These are phyloP conservation scores for Firmiana major DNA, from an alignment of 345 rosid genomes.

Conservation along the genomic window DNA sequence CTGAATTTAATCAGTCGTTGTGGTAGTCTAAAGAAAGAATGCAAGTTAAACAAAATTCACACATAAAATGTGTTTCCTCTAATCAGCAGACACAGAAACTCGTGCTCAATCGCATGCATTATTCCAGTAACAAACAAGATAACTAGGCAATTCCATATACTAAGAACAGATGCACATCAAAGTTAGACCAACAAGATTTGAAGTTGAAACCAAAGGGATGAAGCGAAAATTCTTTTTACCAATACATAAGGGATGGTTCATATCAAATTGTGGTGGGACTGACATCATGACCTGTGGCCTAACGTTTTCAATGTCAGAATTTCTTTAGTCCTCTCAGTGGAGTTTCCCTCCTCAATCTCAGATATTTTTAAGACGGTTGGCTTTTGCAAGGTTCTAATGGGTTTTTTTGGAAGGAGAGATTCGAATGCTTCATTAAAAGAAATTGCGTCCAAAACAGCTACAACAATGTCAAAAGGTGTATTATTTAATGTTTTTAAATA, in stretches of 20 bases:
- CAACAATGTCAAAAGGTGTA: not conserved
- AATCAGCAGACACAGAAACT: not conserved
- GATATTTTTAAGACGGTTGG: not conserved
- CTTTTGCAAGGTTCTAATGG: not conserved
- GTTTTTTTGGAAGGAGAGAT: not conserved
- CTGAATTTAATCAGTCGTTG: not conserved
- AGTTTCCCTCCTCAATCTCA: not conserved
- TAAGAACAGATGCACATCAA: too few relatives aligned
- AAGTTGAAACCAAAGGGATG: not conserved
- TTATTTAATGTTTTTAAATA: not conserved
- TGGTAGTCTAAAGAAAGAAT: not conserved
- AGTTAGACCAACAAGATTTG: not conserved
- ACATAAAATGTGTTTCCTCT: not conserved
- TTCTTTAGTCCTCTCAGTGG: not conserved
- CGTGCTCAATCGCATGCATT: not conserved
- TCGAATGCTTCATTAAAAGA: not conserved
- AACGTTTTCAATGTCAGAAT: not conserved
- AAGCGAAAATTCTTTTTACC: not conserved
- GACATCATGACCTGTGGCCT: not conserved
- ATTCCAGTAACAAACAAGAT: not conserved
- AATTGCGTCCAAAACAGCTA: not conserved
- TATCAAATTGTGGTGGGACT: not conserved
- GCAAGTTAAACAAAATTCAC: not conserved
- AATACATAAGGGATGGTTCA: not conserved
- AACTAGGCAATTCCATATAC: not conserved